Conservation (phyloP, 805 yeast genomes). For the Candida xiaguanensis region DNA sequence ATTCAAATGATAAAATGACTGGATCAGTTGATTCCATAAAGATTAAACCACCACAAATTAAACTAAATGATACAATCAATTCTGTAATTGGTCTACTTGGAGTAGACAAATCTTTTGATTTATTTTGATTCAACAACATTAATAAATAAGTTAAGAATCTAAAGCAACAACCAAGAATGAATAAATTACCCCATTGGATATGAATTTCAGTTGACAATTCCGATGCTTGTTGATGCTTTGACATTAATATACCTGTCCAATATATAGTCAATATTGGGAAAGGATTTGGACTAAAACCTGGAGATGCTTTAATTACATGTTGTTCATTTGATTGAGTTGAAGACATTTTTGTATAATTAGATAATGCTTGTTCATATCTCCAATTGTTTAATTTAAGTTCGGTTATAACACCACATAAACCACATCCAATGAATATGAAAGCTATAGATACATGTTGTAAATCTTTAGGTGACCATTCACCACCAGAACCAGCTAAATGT, state of each 20-base stretch:
- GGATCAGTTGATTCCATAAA: conserved; percentile 93
- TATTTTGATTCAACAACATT: conserved; percentile 42
- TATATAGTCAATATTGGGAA: conserved; percentile 90
- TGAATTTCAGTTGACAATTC: conserved; percentile 75
- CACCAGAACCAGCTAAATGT: conserved; percentile 66
- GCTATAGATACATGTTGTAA: conserved; percentile 35
- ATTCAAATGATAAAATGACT: conserved; percentile 72
- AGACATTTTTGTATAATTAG: conserved; percentile 11
- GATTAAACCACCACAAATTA: conserved; percentile 84
- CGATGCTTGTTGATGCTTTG: conserved; percentile 87
- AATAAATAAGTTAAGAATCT: conserved; percentile 62
- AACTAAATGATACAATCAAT: conserved; percentile 69
- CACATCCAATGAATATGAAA: conserved; percentile 74
- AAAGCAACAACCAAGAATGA: conserved; percentile 78
- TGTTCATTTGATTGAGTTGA: neutral
- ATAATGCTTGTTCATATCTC: conserved; percentile 42
- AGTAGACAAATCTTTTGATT: conserved; percentile 23
- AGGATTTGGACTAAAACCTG: conserved; percentile 88
- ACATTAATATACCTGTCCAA: conserved; percentile 96
- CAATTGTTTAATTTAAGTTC: conserved; percentile 65
- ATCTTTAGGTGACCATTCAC: conserved; percentile 71
- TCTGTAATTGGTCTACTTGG: conserved; percentile 79
- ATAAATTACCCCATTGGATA: conserved; percentile 86
- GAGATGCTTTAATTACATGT: conserved; percentile 39
- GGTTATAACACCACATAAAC: conserved; percentile 81